Base-by-base conservation (phyloP, 345 rosid genomes). In the Salix purpurea region DNA sequence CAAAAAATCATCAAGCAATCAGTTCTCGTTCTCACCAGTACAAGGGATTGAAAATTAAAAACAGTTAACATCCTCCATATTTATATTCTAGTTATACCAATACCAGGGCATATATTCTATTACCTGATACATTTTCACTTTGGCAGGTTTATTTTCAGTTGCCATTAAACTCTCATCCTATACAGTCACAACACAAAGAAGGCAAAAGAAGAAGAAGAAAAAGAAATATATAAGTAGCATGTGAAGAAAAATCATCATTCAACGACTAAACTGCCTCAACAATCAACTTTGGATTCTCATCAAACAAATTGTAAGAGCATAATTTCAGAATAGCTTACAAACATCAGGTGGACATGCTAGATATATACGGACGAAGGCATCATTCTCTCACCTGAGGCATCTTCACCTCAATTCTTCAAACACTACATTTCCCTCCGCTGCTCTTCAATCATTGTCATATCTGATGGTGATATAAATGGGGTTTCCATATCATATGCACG, bases 401-500 rank as follows among this genome's bases (percentile, higher is more conserved):
- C 26, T 72, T 67, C 71, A 65, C 58, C 62, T 71, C 78, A 73
- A 84, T 50, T 70, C 80, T 61, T 74, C 82, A 69, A 69, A 56
- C 74, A 39, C 60, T 82, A 19, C 67, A 72, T 42, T 37, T 32
- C 84, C 88, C 65, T 86, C 85, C 87, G 87, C 72, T 82, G 80
- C 58, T 82, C 87, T 65, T 71, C 81, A 71, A 56, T 65, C 61
- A 79, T 37, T 39, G 85, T 64, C 62, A 80, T 69, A 67, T 90
- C 88, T 21, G 79, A 64, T 0, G 80, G 67, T 62, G 89, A 77
- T 19, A 91, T 80, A 79, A 87, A 89, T 0, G 90, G 86, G 73
- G 80, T 83, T 24, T 92, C 86, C 73, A 66, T 65, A 74, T 91
- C 95, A 73, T 90, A 89, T 0, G 97, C 98, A 37, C 77, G 85